Percentiles rank a stretch among this genome's conserved stretches.
Conservation (phyloP, 495 filamentous ascomycete species). For the Xylaria scruposa region DNA sequence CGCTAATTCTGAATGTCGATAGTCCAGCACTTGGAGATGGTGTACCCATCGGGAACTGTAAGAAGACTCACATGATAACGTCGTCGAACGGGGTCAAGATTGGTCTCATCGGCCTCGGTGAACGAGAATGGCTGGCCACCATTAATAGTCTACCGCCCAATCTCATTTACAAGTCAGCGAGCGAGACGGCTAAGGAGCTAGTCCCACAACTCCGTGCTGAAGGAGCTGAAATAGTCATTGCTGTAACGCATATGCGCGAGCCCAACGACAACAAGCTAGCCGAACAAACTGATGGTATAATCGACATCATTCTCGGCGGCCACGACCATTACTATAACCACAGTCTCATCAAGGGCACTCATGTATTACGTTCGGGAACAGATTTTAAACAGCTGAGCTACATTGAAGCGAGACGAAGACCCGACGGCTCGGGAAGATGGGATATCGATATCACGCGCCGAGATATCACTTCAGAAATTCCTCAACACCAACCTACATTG, state of each 20-base stretch:
- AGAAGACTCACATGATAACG: constrained; percentile 73
- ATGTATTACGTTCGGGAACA: constrained; percentile 81
- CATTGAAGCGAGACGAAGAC: constrained; percentile 70
- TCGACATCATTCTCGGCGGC: constrained; percentile 86
- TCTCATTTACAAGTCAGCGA: constrained; percentile 79
- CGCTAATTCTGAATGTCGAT: constrained; percentile 38
- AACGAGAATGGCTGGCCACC: constrained; percentile 80
- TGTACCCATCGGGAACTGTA: constrained; percentile 71
- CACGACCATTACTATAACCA: constrained; percentile 91
- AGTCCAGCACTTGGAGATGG: constrained; percentile 76
- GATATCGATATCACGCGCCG: constrained; percentile 77
- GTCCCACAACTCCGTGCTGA: constrained; percentile 72
- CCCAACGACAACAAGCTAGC: constrained; percentile 87
- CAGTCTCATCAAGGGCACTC: constrained; percentile 73
- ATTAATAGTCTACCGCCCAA: constrained; percentile 84
- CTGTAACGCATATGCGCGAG: constrained; percentile 83
- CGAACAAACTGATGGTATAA: constrained; percentile 66
- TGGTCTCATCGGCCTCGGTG: constrained; percentile 83
- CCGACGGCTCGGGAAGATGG: constrained; percentile 62
- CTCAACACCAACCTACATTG: constrained; percentile 62
- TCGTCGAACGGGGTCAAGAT: constrained; percentile 84
- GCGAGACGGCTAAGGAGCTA: constrained; percentile 70
- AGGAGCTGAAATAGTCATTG: constrained; percentile 81
- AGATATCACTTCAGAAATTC: constrained; percentile 71
- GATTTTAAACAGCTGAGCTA: constrained; percentile 94